Evolutionary conservation across 495 filamentous ascomycete species (phyloP).

Genomic region (Xylaria sp.): DNA sequence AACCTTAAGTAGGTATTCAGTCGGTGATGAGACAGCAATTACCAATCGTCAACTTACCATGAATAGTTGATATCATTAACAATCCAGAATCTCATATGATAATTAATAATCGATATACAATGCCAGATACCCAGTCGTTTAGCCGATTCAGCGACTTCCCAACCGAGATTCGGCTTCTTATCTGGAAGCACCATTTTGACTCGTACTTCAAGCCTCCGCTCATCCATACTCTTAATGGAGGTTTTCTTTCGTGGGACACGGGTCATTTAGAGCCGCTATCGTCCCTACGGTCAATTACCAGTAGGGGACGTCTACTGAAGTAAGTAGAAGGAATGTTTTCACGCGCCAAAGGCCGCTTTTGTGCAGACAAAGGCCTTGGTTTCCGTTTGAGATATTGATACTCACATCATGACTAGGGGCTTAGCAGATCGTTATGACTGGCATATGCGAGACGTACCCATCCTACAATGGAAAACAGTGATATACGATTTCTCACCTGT

Average conservation of each 20-base stretch:
- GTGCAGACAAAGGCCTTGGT: not conserved
- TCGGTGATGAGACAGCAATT: not conserved
- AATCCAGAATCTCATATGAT: not conserved
- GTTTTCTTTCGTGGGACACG: conserved; percentile 6
- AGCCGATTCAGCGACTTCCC: conserved; percentile 17
- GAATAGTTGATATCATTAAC: not conserved
- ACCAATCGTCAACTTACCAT: not conserved
- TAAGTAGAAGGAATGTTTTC: conserved; percentile 8
- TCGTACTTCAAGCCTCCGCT: conserved; percentile 7
- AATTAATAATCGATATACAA: not conserved
- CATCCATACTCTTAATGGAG: conserved; percentile 17
- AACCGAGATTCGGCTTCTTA: conserved; percentile 20
- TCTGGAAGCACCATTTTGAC: conserved; percentile 20
- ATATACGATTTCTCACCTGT: conserved; percentile 9
- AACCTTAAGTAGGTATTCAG: not conserved
- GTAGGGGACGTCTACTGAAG: conserved; percentile 19
- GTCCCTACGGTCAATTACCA: conserved; percentile 7
- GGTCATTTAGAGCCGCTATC: conserved; percentile 10
- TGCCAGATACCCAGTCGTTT: conserved; percentile 11
- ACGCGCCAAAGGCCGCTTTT: not conserved
- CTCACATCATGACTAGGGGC: conserved; percentile 11
- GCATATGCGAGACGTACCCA: conserved; percentile 12
- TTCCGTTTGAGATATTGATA: not conserved
- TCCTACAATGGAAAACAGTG: conserved; percentile 17
- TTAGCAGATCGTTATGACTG: conserved; percentile 22